Percentiles rank a stretch among this genome's conserved stretches.
phyloP scores from a whole-genome alignment of 768 basidiomycete species.

The Agaricus subrufescens region DNA sequence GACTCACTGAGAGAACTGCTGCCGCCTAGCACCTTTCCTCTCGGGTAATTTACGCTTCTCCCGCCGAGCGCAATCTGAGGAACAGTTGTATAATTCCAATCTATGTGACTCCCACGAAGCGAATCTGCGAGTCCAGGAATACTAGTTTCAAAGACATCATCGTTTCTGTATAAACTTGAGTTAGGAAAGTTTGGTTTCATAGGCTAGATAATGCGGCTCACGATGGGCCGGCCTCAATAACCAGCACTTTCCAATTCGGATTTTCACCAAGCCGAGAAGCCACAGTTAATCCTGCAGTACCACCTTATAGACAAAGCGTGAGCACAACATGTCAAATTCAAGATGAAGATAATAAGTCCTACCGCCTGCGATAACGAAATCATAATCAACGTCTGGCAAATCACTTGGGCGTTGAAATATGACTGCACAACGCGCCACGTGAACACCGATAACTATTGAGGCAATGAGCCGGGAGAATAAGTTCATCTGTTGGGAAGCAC shows the following conservation, averaged over 20 bases:
- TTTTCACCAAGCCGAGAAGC: slow-evolving; percentile 9
- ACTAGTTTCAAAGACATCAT: neutral
- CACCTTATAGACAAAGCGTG: neutral
- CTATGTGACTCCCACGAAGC: neutral
- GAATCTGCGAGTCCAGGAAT: neutral
- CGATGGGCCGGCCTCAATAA: slow-evolving; percentile 12
- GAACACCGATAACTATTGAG: neutral
- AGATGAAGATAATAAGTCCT: neutral
- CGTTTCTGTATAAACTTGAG: neutral
- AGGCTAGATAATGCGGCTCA: neutral
- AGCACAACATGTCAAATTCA: neutral
- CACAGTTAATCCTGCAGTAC: slow-evolving; percentile 6
- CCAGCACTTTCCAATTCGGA: slow-evolving; percentile 7
- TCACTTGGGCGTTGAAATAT: neutral
- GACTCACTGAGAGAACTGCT: slow-evolving; percentile 13
- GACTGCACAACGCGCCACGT: too few species aligned
- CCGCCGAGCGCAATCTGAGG: slow-evolving; percentile 9
- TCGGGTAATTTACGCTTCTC: slow-evolving; percentile 3
- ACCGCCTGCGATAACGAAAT: slow-evolving; percentile 12
- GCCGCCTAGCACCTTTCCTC: slow-evolving; percentile 10
- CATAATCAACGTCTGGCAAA: neutral
- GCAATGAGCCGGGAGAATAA: slow-evolving; percentile 23
- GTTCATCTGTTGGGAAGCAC: too few species aligned
- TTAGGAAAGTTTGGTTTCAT: neutral
- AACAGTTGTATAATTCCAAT: slow-evolving; percentile 15